Base-by-base conservation (phyloP, 2,329 filamentous ascomycete genomes). In the Aspergillus alliaceus region DNA sequence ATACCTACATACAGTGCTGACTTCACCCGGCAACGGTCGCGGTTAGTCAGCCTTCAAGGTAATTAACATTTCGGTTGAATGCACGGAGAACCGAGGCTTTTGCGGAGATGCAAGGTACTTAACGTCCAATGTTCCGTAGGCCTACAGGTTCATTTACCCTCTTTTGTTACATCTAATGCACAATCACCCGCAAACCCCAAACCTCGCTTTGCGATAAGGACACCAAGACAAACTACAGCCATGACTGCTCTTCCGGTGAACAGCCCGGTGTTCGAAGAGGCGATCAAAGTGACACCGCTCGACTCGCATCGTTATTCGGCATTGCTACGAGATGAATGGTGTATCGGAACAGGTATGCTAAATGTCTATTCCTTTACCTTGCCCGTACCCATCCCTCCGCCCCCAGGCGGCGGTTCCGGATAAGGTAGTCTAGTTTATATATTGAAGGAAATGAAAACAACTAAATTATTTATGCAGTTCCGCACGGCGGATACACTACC, bases 401-500 rank as follows among this genome's bases (percentile, higher is more conserved):
- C n/a, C n/a, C n/a, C n/a, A n/a, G n/a, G n/a, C n/a, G n/a, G n/a
- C n/a, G n/a, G n/a, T n/a, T n/a, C 40, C 15, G 15, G 32, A n/a
- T 35, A 35, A 6, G 7, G n/a, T n/a, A n/a, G n/a, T n/a, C n/a
- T n/a, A n/a, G n/a, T n/a, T n/a, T n/a, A n/a, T n/a, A n/a, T n/a
- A n/a, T n/a, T n/a, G n/a, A n/a, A n/a, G 7, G 24, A 40, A 24
- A 7, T 18, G 20, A n/a, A 29, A 32, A 6, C n/a, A 22, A 32
- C 44, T 48, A 20, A 48, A 7, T 32, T 4, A 31, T n/a, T n/a
- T n/a, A 22, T 32, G 20, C 66, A 87, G 88, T 90, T 12, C 87
- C 88, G 6, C 86, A 91, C 70, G 88, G 88, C 52, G 88, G 88
- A 57, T 89, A 87, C 65, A 84, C 89, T 15, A 86, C 87, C 9